A percentile compares a stretch with the other conserved stretches of the same genome.
These are phyloP conservation scores for maize (Zea mays) DNA, from an alignment of 176 grass and related monocot genomes.

Conservation along the genomic window DNA sequence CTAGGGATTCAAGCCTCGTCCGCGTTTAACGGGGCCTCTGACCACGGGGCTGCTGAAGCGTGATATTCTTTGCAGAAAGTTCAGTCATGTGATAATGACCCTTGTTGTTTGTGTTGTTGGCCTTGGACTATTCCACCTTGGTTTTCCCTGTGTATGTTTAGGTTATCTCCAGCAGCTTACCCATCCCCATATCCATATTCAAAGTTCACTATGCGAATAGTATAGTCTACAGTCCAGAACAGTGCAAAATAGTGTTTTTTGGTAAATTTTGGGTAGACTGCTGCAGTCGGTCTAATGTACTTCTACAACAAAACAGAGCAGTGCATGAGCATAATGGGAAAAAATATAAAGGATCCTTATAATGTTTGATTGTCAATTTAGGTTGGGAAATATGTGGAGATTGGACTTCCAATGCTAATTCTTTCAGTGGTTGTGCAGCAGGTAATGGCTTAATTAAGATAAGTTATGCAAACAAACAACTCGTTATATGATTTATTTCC, in stretches of 20 bases:
- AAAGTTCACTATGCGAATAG: too few relatives aligned
- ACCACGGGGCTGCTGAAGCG: too few relatives aligned
- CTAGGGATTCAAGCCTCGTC: too few relatives aligned
- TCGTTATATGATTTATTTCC: too few relatives aligned
- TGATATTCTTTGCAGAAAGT: conserved; percentile 61
- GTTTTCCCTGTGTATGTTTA: conserved; percentile 85
- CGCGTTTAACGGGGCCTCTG: too few relatives aligned
- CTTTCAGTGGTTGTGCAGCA: conserved; percentile 72
- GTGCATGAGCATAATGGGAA: not conserved
- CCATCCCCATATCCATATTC: too few relatives aligned
- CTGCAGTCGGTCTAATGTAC: too few relatives aligned
- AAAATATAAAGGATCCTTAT: conserved; percentile 22
- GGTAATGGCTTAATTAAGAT: conserved; percentile 52
- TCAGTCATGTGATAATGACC: conserved; percentile 81
- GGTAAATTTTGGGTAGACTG: too few relatives aligned
- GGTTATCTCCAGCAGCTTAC: too few relatives aligned
- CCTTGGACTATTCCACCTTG: conserved; percentile 83
- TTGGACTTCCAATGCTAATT: conserved; percentile 93
- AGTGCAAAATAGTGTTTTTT: too few relatives aligned
- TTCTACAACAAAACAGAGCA: conserved; percentile 23
- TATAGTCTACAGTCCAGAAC: too few relatives aligned
- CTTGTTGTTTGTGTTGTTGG: conserved; percentile 90
- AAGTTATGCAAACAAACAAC: too few relatives aligned
- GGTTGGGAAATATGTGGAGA: conserved; percentile 99
- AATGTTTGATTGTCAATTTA: conserved; percentile 44